A percentile compares a stretch with the other conserved stretches of the same genome.
Conservation (phyloP, 1,284 basidiomycete species). For the Moesziomyces sp. region DNA sequence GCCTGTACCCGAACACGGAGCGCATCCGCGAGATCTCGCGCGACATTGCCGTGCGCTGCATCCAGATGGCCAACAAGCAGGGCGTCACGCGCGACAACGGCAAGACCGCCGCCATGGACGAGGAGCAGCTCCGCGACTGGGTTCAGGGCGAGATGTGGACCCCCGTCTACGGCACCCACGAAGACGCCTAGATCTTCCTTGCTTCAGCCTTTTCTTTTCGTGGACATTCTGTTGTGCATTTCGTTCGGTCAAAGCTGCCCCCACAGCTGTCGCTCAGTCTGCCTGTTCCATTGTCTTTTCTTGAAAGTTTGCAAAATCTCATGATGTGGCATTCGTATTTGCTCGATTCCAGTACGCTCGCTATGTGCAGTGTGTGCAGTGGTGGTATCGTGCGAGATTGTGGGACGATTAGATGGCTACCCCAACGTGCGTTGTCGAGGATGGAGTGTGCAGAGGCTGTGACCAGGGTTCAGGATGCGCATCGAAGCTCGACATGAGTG, state of each 20-base stretch:
- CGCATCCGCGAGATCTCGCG: slow-evolving; percentile 62
- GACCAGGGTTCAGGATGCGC: neutral
- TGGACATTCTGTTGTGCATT: neutral
- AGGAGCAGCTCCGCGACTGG: slow-evolving; percentile 60
- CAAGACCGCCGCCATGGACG: slow-evolving; percentile 57
- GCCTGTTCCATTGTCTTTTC: neutral
- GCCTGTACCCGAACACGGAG: slow-evolving; percentile 61
- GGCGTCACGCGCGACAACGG: slow-evolving; percentile 57
- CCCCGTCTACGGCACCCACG: slow-evolving; percentile 51
- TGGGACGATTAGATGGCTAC: neutral
- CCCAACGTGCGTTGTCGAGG: neutral
- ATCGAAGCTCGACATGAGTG: slow-evolving; percentile 12
- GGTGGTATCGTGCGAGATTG: neutral
- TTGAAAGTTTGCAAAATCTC: neutral
- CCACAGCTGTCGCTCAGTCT: neutral
- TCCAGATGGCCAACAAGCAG: slow-evolving; percentile 63
- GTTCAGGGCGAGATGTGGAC: slow-evolving; percentile 63
- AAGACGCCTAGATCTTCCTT: slow-evolving; percentile 10
- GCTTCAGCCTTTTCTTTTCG: neutral
- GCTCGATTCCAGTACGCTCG: too few relatives aligned
- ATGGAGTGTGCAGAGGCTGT: neutral
- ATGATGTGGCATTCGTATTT: too few relatives aligned
- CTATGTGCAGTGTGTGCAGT: neutral
- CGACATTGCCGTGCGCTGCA: slow-evolving; percentile 59
- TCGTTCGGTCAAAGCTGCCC: neutral